phyloP scores from a whole-genome alignment of 2,329 filamentous ascomycete species.

The Herpotrichia juniperi region DNA sequence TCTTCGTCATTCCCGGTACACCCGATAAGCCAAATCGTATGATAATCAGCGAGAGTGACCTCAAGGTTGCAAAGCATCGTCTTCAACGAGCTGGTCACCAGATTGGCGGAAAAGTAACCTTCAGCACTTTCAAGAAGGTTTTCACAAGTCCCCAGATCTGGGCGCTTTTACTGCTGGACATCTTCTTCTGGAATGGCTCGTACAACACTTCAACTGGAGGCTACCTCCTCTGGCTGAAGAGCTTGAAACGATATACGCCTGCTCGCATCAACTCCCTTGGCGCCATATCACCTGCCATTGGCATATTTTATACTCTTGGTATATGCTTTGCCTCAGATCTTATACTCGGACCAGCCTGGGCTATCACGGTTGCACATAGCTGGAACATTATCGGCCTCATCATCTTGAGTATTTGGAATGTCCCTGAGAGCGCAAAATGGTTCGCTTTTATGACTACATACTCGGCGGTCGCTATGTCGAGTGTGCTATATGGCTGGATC shows the following conservation, averaged over 20 bases:
- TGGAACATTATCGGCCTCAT: conserved; percentile 61
- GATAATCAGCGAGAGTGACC: conserved; percentile 55
- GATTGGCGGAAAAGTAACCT: conserved; percentile 23
- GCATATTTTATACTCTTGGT: conserved; percentile 62
- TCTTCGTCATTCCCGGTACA: conserved; percentile 59
- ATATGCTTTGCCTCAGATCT: conserved; percentile 63
- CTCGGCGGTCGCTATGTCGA: conserved; percentile 58
- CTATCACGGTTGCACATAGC: conserved; percentile 57
- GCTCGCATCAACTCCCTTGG: conserved; percentile 59
- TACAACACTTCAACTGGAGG: conserved; percentile 55
- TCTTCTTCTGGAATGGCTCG: conserved; percentile 64
- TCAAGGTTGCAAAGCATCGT: conserved; percentile 53
- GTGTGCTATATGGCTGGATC: conserved; percentile 63
- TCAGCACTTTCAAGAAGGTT: conserved; percentile 26
- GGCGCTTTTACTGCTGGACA: conserved; percentile 56
- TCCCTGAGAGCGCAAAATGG: conserved; percentile 61
- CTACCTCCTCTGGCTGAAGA: conserved; percentile 66
- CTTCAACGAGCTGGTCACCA: conserved; percentile 54
- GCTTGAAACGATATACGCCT: conserved; percentile 54
- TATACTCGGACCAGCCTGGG: conserved; percentile 59
- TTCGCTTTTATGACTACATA: conserved; percentile 60
- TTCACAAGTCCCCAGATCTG: conserved; percentile 56
- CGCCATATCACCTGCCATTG: conserved; percentile 59
- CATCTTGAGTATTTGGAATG: conserved; percentile 63
- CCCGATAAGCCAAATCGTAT: conserved; percentile 56